phyloP scores from a whole-genome alignment of 257 asterid species.

The Ehretia macrophylla region DNA sequence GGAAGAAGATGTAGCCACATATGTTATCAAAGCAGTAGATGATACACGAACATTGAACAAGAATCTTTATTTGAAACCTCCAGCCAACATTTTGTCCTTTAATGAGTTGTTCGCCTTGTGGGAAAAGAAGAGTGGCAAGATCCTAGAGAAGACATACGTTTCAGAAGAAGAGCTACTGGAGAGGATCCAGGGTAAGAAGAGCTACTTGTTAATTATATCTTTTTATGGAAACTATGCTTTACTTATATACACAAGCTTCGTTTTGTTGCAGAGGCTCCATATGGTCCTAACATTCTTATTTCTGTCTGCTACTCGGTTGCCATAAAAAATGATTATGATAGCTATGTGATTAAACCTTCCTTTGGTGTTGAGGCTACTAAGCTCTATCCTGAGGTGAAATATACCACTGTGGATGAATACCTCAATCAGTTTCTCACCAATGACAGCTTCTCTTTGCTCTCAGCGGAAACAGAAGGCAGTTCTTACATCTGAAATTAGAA shows the following conservation, averaged over 20 bases:
- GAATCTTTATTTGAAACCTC: no score
- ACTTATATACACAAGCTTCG: neutral
- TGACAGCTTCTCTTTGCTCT: neutral
- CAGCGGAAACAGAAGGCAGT: neutral
- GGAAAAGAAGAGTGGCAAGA: no score
- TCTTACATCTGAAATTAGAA: no score
- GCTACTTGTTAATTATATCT: no score
- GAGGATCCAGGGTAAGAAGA: slow-evolving; percentile 14
- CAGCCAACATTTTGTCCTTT: no score
- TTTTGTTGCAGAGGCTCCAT: slow-evolving; percentile 12
- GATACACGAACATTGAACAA: no score
- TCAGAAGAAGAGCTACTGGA: slow-evolving; percentile 21
- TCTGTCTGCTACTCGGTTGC: slow-evolving; percentile 9
- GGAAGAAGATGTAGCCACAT: no score
- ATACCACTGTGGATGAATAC: slow-evolving; percentile 10
- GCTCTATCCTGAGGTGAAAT: slow-evolving; percentile 20
- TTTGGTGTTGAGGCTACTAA: slow-evolving; percentile 23
- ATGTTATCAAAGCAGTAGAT: no score
- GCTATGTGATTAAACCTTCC: slow-evolving; percentile 12
- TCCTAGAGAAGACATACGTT: slow-evolving; percentile 12
- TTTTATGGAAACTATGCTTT: no score
- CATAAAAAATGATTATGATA: slow-evolving; percentile 3
- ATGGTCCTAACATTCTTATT: neutral
- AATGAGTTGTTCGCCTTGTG: no score
- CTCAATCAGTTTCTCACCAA: slow-evolving; percentile 1